A percentile compares a stretch with the other conserved stretches of the same genome.
phyloP scores from a whole-genome alignment of 768 basidiomycete species.

The Coprinopsis marcescibilis region DNA sequence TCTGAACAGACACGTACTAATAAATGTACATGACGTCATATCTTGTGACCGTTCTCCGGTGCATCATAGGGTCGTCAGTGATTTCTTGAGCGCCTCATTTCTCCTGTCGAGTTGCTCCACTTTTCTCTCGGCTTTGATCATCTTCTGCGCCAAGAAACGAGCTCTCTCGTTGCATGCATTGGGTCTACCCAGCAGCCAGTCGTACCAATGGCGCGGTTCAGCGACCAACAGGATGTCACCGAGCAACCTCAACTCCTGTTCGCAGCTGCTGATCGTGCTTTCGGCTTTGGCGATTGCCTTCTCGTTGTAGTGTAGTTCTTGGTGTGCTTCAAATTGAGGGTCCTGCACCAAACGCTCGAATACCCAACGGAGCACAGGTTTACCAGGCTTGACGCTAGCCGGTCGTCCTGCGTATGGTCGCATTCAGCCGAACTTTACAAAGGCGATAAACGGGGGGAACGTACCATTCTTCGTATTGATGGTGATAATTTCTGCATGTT shows the following conservation, averaged over 20 bases:
- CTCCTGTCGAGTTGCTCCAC: constrained; percentile 64
- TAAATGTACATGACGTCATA: constrained; percentile 22
- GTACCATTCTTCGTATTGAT: constrained; percentile 72
- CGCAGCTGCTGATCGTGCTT: constrained; percentile 59
- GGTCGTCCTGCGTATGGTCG: constrained; percentile 56
- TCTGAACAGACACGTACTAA: constrained; percentile 9
- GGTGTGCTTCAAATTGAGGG: constrained; percentile 68
- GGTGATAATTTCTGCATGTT: constrained; percentile 82
- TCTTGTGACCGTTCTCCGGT: constrained; percentile 10
- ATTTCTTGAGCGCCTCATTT: constrained; percentile 62
- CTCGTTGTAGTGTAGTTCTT: constrained; percentile 78
- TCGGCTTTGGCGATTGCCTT: constrained; percentile 57
- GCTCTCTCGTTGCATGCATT: constrained; percentile 56
- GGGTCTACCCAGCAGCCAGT: constrained; percentile 32
- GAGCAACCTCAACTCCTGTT: constrained; percentile 68
- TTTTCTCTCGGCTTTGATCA: constrained; percentile 63
- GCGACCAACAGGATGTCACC: constrained; percentile 59
- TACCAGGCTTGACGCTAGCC: constrained; percentile 80
- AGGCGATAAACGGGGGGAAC: background rate
- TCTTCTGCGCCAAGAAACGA: constrained; percentile 66
- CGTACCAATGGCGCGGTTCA: constrained; percentile 30
- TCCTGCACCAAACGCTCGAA: constrained; percentile 81
- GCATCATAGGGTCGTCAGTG: constrained; percentile 36
- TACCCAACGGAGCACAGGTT: constrained; percentile 81
- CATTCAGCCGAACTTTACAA: background rate